Percentiles rank a stretch among this genome's conserved stretches.
phyloP scores from a whole-genome alignment of 257 asterid genomes.

The Nicotiana sylvestris region DNA sequence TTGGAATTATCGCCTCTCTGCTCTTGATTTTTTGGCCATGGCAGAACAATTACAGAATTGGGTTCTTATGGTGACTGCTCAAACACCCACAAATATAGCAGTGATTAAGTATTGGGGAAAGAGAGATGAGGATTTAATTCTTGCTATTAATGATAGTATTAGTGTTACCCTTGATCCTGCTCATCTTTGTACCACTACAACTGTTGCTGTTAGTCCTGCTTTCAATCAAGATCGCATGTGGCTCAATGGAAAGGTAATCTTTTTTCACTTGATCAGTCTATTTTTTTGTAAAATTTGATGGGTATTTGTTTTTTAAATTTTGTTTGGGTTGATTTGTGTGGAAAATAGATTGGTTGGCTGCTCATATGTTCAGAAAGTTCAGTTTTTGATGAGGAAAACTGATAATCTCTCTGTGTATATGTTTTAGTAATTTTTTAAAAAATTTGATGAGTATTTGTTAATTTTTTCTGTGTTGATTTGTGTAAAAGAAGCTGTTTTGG shows the following conservation, averaged over 20 bases:
- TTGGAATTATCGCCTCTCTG: neutral
- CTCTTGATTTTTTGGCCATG: neutral
- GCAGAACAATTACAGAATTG: slow-evolving; percentile 47
- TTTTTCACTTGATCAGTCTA: neutral
- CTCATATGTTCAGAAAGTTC: too few relatives aligned
- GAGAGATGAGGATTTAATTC: slow-evolving; percentile 70
- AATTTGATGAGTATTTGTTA: too few relatives aligned
- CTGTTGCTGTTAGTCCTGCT: slow-evolving; percentile 90
- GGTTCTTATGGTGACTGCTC: slow-evolving; percentile 78
- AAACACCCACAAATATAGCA: slow-evolving; percentile 94
- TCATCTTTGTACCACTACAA: slow-evolving; percentile 97
- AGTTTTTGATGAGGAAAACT: too few relatives aligned
- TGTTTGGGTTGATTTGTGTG: too few relatives aligned
- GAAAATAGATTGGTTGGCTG: too few relatives aligned
- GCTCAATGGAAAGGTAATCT: slow-evolving; percentile 80
- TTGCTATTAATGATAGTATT: slow-evolving; percentile 90
- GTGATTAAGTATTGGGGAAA: slow-evolving; percentile 99
- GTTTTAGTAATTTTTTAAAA: too few relatives aligned
- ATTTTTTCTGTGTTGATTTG: too few relatives aligned
- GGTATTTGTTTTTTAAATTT: neutral
- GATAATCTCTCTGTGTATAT: too few relatives aligned
- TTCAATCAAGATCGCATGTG: slow-evolving; percentile 81
- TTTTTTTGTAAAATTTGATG: neutral
- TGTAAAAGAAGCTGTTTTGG: too few relatives aligned
- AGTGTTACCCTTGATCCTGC: slow-evolving; percentile 95